A percentile compares a stretch with the other conserved stretches of the same genome.
Conservation (phyloP, 129 eudicot genomes). For the Glebionis coronaria region DNA sequence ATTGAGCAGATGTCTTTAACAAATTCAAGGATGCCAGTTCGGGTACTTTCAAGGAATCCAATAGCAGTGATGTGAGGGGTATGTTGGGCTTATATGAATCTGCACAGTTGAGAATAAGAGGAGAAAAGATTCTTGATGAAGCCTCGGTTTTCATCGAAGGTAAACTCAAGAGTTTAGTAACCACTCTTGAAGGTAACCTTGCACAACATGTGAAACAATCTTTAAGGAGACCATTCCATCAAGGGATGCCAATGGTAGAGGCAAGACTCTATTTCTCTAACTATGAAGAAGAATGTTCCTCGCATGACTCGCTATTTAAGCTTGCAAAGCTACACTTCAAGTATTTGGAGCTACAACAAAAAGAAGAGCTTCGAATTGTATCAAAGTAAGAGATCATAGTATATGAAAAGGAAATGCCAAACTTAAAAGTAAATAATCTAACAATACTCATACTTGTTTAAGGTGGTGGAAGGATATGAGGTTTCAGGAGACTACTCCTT, state of each 20-base stretch:
- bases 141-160: neutral
- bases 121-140: neutral
- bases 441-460: neutral
- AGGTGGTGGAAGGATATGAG: slow-evolving; percentile 53
- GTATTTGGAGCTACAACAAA: neutral
- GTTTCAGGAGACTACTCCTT: slow-evolving; percentile 25
- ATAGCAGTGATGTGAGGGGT: neutral
- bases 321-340: slow-evolving; percentile 2
- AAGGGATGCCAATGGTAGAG: neutral
- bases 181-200: neutral
- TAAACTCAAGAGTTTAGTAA: neutral
- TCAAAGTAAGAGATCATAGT: neutral
- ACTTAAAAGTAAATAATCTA: neutral
- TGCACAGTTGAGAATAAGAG: neutral
- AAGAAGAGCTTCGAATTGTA: neutral
- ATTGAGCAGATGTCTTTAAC: neutral
- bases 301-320: neutral
- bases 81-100: slow-evolving; percentile 3
- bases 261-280: slow-evolving; percentile 1
- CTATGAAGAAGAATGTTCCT: slow-evolving; percentile 8
- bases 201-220: slow-evolving; percentile 2
- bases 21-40: neutral
- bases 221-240: neutral
- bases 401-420: neutral
- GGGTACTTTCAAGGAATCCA: neutral